Evolutionary conservation across 768 basidiomycete genomes (phyloP), one percentile per base, ranked within the genome.

Genomic region (Collybia mongolica): DNA sequence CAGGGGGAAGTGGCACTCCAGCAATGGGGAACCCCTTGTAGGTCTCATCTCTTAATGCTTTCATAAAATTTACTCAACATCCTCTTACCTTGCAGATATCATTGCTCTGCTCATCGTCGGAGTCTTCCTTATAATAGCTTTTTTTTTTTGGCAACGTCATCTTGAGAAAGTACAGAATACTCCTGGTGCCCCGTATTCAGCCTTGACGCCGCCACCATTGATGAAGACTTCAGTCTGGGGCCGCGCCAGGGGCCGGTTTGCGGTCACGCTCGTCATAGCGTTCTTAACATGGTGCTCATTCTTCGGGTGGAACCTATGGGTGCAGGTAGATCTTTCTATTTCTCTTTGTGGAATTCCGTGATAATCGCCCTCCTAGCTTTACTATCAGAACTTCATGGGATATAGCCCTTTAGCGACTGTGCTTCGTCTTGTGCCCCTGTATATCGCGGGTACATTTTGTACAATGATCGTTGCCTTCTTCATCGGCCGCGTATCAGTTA

Each of bases 361-460:
- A 2, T 32, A 32, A 22, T 17, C 7, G 2, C 17, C 36, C 2
- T 23, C 20, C 14, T 48, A 88, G 82, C 61, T 90, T 4, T 90
- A 83, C 59, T 92, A 89, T 61, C 88, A 92, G 58, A 74, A 81
- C 41, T 91, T 83, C 61, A 54, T 73, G n/a, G 57, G 66, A 0
- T 73, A 83, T 3, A 72, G 65, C 0, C 84, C 88, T 0, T 66
- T 92, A 14, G 66, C 71, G 8, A 79, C 84, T 0, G 86, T 89
- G 64, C 52, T 87, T 17, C 79, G 87, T 1, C 66, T 91, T 42
- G 50, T 90, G 1, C 90, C 90, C 0, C 88, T 88, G 84, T 77
- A 80, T 24, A 59, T 90, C 14, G 76, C 76, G 11, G 90, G 90
- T 3, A 51, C 81, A 5, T 32, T 79, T 2, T 85, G 83, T 59